Evolutionary conservation across 2,329 filamentous ascomycete genomes (phyloP).

Genomic region (Aspergillus sp.): DNA sequence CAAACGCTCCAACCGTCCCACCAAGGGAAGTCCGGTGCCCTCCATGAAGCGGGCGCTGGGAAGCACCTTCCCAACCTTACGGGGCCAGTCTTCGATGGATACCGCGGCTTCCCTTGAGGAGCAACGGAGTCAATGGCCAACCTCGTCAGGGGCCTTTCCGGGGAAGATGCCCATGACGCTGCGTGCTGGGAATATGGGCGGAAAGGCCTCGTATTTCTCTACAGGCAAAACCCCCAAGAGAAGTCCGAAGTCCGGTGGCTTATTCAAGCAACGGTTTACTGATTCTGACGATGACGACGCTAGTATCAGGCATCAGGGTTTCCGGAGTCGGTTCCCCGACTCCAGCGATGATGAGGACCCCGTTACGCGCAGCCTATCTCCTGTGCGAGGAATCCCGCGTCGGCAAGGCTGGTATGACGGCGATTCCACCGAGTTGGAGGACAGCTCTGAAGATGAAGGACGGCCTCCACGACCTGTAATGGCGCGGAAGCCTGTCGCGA

Average conservation of each 20-base stretch:
- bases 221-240: conserved; percentile 28
- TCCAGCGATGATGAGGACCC: conserved; percentile 62
- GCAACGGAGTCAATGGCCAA: conserved; percentile 40
- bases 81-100: conserved; percentile 29
- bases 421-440: conserved; percentile 53
- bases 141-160: conserved; percentile 34
- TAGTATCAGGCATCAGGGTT: conserved; percentile 25
- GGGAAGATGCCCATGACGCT: conserved; percentile 39
- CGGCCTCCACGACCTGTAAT: conserved; percentile 16
- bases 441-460: conserved; percentile 47
- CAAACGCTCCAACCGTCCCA: conserved; percentile 49
- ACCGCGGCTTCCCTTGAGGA: conserved; percentile 54
- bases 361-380: conserved; percentile 32
- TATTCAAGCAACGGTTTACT: conserved; percentile 43
- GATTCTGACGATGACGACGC: conserved; percentile 57
- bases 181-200: conserved; percentile 31
- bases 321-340: conserved; percentile 56
- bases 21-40: conserved; percentile 40
- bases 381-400: conserved; percentile 52
- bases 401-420: conserved; percentile 50
- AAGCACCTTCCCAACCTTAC: conserved; percentile 29
- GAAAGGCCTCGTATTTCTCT: conserved; percentile 33
- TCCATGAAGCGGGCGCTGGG: conserved; percentile 70
- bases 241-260: conserved; percentile 17
- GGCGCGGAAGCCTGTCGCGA: conserved; percentile 14